Percentiles rank a stretch among this genome's conserved stretches.
phyloP scores from a whole-genome alignment of 108 stramenopile species.

The Hondaea fermentalgiana region DNA sequence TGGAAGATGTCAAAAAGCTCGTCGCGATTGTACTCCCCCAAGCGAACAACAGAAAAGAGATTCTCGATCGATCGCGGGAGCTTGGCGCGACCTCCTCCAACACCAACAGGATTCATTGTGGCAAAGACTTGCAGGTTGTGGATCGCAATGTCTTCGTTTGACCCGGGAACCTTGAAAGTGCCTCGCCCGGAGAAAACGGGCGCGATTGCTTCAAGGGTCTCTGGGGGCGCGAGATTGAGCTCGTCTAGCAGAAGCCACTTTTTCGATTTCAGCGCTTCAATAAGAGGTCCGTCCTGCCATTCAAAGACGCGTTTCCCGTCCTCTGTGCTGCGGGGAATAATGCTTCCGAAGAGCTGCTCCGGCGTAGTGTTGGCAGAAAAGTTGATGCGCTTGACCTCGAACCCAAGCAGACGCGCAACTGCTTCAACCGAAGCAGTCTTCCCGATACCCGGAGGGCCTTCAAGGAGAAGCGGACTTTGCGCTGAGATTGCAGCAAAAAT shows the following conservation, averaged over 20 bases:
- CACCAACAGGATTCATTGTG: background rate
- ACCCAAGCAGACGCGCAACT: background rate
- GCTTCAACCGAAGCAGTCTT: background rate
- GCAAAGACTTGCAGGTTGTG: background rate
- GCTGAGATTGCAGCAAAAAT: background rate
- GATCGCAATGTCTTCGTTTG: background rate
- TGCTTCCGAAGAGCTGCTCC: background rate
- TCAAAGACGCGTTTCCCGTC: background rate
- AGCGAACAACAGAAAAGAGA: background rate
- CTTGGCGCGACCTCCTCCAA: background rate
- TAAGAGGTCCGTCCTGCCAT: background rate
- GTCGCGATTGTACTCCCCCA: background rate
- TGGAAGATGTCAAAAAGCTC: background rate
- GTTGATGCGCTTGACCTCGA: background rate
- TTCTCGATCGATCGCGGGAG: background rate
- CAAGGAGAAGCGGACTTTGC: background rate
- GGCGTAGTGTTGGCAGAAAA: background rate
- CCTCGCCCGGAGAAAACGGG: background rate
- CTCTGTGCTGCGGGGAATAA: background rate
- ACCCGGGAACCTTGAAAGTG: background rate
- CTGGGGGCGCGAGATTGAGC: constrained; percentile 20
- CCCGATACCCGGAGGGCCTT: constrained; percentile 10
- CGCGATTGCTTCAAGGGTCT: background rate
- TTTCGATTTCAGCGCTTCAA: background rate
- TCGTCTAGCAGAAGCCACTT: constrained; percentile 16